Base-by-base conservation (phyloP, 805 yeast genomes). In the Starmerella roubikii region DNA sequence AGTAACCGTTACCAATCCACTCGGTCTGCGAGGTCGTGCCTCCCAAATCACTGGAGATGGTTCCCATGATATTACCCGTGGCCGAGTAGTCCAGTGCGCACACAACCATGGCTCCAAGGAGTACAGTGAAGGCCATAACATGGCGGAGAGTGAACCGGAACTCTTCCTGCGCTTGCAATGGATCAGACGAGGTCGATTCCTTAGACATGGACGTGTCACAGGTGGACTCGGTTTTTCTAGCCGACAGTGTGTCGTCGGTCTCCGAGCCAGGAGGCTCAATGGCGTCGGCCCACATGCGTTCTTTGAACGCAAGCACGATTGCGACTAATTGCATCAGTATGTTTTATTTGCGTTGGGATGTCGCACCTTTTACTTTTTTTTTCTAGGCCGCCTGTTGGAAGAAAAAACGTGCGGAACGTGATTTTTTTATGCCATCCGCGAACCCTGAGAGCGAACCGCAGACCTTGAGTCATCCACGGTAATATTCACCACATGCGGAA, bases 1-100 rank as follows among this genome's bases (percentile, higher is more conserved):
- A 38, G 37, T 51, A 54, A 17, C 56, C 51, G 28, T 54, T 51
- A 5, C 55, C 57, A 12, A 51, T 49, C 58, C 58, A 54, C 24
- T 54, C 51, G 1, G 54, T 49, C 41, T 54, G 47, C 13, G 45
- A 43, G 7, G 54, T 50, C 2, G 56, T 43, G 11, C 54, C 57
- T 3, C 36, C 13, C 29, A 49, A 36, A 13, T 49, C 52, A 7
- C 22, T 22, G 3, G 51, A 36, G 13, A 49, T 46, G 3, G 42
- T 30, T 15, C 43, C 30, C 38, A 49, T 40, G 3, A 49, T 42
- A 7, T 46, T 47, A 16, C 52, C 50, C 4, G 47, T 44, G 3
- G 48, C 51, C 10, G 50, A 40, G 27, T 46, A 41, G 38, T 49
- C 53, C 27, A 46, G 25, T 3, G 52, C 49, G 4, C 39, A 38